Conservation (phyloP, 345 rosid genomes). For the Brassica rapa region DNA sequence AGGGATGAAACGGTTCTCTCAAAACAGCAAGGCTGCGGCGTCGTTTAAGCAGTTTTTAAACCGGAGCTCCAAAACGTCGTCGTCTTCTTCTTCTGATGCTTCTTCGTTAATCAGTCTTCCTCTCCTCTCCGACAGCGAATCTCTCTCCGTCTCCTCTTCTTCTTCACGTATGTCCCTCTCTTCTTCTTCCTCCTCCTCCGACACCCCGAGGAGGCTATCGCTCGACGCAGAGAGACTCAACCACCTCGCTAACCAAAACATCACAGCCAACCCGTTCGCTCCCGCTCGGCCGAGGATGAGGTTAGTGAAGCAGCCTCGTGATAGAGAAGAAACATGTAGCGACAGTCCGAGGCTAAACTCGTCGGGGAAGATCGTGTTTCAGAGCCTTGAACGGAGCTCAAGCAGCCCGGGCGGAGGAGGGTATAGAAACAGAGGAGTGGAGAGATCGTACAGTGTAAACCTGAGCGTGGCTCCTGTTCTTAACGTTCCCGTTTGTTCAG, state of each 20-base stretch:
- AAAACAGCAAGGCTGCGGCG: conserved; percentile 39
- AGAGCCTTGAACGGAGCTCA: conserved; percentile 88
- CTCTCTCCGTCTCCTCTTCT: conserved; percentile 60
- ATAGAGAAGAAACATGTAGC: conserved; percentile 48
- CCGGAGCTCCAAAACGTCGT: conserved; percentile 60
- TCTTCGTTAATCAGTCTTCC: conserved; percentile 65
- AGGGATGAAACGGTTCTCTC: conserved; percentile 68
- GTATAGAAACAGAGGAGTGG: conserved; percentile 75
- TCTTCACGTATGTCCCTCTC: conserved; percentile 82
- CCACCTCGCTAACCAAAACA: conserved; percentile 22
- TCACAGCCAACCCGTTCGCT: conserved; percentile 64
- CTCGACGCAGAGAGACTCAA: conserved; percentile 78
- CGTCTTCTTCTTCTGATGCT: conserved; percentile 5
- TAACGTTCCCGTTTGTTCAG: conserved; percentile 65
- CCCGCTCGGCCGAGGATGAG: conserved; percentile 64
- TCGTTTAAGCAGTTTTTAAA: conserved; percentile 69
- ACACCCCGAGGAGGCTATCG: conserved; percentile 63
- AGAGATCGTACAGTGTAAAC: conserved; percentile 83
- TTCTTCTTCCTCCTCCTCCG: conserved; percentile 81
- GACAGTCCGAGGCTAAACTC: conserved; percentile 95
- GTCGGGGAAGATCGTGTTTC: conserved; percentile 88
- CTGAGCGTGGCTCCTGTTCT: conserved; percentile 70
- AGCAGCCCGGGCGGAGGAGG: conserved; percentile 66
- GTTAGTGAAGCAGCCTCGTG: conserved; percentile 54
- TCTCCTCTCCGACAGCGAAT: conserved; percentile 62